Base-by-base conservation (phyloP, 805 yeast species). In the Candida awuae region DNA sequence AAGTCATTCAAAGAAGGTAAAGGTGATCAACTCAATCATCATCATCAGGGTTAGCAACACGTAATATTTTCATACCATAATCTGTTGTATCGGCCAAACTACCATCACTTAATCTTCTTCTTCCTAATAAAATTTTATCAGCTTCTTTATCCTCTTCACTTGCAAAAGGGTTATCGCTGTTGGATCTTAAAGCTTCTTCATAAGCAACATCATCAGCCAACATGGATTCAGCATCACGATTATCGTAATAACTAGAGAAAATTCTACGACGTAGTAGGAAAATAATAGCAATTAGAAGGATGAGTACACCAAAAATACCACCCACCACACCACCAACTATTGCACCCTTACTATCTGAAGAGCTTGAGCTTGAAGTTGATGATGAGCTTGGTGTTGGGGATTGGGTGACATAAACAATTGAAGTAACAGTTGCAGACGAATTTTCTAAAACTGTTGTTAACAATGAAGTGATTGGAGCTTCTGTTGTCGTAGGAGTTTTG, bases 41-140 rank as follows among this genome's bases (percentile, higher is more conserved):
- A 39, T 61, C 64, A 47, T 85, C 95, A 1, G 96, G 95, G 53
- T 88, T 88, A 25, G 94, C 88, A 10, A 88, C 94, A 43, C 86
- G 80, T 34, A 88, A 66, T 15, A 84, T 77, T 63, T 85, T 85
- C 54, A 87, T 68, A 35, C 84, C 71, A 61, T 80, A 84, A 57
- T 84, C 92, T 4, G 84, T 76, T 45, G 83, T 94, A 57, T 86
- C 94, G 9, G 94, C 88, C 38, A 88, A 66, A 3, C 90, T 78
- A 4, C 95, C 95, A 52, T 84, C 90, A 51, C 87, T 77, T 45
- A 84, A 68, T 47, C 95, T 68, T 53, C 94, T 76, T 54, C 88
- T 75, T 28, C 94, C 95, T 58, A 83, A 65, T 81, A 83, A 77
- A 76, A 88, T 32, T 48, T 62, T 50, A 12, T 45, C 47, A n/a